Percentiles rank a stretch among this genome's conserved stretches.
Conservation (phyloP, 2,329 filamentous ascomycete species). For the Berkeleyomyces rouxiae region DNA sequence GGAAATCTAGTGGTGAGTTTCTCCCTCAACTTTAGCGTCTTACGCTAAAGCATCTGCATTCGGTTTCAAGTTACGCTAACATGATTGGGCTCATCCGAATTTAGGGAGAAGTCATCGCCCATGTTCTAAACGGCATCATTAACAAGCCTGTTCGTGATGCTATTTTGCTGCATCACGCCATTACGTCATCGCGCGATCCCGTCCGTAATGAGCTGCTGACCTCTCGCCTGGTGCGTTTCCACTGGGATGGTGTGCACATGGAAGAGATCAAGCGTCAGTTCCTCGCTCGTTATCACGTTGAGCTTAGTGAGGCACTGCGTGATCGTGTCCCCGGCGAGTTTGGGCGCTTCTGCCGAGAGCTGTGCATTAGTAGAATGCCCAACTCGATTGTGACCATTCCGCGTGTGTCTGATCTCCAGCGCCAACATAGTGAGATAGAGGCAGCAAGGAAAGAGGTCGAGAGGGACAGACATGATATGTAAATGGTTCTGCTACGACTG, state of each 20-base stretch:
- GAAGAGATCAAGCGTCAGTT: constrained; percentile 66
- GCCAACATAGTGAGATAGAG: constrained; percentile 8
- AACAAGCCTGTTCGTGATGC: constrained; percentile 90
- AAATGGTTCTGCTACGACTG: not conserved
- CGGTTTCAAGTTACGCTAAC: constrained; percentile 11
- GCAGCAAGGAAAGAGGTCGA: not conserved
- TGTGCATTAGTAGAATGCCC: constrained; percentile 47
- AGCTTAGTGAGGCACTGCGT: constrained; percentile 61
- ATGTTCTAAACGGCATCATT: constrained; percentile 92
- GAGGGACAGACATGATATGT: not conserved
- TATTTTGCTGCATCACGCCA: constrained; percentile 75
- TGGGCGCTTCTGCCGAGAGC: constrained; percentile 55
- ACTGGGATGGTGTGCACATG: constrained; percentile 82
- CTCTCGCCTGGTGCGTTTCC: constrained; percentile 69
- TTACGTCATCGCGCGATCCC: constrained; percentile 53
- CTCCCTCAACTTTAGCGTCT: constrained; percentile 2
- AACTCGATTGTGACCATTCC: constrained; percentile 40
- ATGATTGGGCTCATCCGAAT: not conserved
- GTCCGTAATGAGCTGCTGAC: constrained; percentile 76
- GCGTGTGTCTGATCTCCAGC: constrained; percentile 18
- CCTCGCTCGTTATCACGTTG: constrained; percentile 54
- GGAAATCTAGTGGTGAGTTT: constrained; percentile 75
- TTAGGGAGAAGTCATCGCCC: constrained; percentile 82
- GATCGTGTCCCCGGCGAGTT: constrained; percentile 64
- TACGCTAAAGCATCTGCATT: not conserved